Evolutionary conservation across 1,139 yeast species (phyloP).

Genomic region (Lipomyces yarrowii): DNA sequence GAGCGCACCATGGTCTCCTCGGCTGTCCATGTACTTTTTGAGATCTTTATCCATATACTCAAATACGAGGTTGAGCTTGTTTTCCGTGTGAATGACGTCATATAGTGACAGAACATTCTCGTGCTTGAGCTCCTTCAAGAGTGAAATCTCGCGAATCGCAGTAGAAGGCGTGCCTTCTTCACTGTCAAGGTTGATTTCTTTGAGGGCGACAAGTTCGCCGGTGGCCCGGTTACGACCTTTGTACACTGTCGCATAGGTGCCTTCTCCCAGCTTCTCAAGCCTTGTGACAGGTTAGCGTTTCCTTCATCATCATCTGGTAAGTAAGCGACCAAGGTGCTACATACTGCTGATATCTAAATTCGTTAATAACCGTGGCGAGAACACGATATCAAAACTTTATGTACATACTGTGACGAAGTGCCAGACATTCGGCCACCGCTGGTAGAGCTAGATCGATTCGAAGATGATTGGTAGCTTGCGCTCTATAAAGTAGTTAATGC

Average conservation of each 20-base stretch:
- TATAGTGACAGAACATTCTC: slow-evolving; percentile 90
- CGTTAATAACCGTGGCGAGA: slow-evolving; percentile 7
- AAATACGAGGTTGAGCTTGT: slow-evolving; percentile 88
- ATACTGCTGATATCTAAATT: slow-evolving; percentile 4
- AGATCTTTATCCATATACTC: slow-evolving; percentile 80
- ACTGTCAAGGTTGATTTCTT: slow-evolving; percentile 90
- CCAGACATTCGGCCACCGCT: slow-evolving; percentile 16
- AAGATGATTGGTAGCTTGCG: neutral
- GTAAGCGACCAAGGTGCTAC: neutral
- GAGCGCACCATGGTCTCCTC: slow-evolving; percentile 77
- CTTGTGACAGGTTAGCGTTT: slow-evolving; percentile 34
- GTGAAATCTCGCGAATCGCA: slow-evolving; percentile 92
- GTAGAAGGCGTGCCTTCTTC: slow-evolving; percentile 96
- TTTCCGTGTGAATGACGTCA: slow-evolving; percentile 96
- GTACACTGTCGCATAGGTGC: slow-evolving; percentile 97
- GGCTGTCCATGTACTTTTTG: slow-evolving; percentile 89
- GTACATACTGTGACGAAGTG: slow-evolving; percentile 33
- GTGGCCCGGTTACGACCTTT: slow-evolving; percentile 91
- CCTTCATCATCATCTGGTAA: neutral
- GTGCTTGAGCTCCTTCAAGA: slow-evolving; percentile 94
- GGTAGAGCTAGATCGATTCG: neutral
- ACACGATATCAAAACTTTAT: neutral
- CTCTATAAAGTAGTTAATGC: neutral
- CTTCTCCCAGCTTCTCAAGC: slow-evolving; percentile 93
- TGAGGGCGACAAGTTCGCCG: slow-evolving; percentile 90